A percentile compares a stretch with the other conserved stretches of the same genome.
These are phyloP conservation scores for Fusarium poae DNA, from an alignment of 2,329 filamentous ascomycete genomes.

Conservation along the genomic window DNA sequence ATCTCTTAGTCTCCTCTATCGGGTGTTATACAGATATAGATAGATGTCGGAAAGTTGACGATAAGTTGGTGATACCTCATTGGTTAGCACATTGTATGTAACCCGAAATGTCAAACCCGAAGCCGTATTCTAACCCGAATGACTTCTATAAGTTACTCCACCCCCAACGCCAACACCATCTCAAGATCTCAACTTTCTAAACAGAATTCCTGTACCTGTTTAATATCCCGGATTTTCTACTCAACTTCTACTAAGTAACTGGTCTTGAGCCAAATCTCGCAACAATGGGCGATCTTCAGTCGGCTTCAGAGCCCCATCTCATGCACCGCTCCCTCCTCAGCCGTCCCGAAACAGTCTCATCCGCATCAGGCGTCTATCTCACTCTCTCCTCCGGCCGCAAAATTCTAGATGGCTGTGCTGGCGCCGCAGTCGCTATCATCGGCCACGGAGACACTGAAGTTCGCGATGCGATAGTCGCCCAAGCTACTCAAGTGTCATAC, in stretches of 20 bases:
- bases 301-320: constrained; percentile 39
- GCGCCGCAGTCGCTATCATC: constrained; percentile 69
- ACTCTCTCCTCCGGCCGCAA: constrained; percentile 50
- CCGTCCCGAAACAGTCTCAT: constrained; percentile 55
- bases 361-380: constrained; percentile 57
- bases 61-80: neutral
- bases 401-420: constrained; percentile 79
- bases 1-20: no score
- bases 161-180: neutral
- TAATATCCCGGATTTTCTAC: neutral
- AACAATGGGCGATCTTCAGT: constrained; percentile 16
- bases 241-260: rapidly evolving
- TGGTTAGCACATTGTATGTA: neutral
- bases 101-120: constrained; percentile 31
- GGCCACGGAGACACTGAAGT: constrained; percentile 76
- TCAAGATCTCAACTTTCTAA: neutral
- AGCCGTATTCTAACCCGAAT: constrained; percentile 11
- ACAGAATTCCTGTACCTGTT: rapidly evolving
- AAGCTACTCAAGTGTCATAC: constrained; percentile 69
- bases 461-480: constrained; percentile 68
- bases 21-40: no score
- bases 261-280: rapidly evolving
- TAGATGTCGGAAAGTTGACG: neutral
- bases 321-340: constrained; percentile 54
- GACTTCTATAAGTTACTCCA: constrained; percentile 19